Base-by-base conservation (phyloP, 768 basidiomycete genomes). In the Phlebiopsis flavidoalba region DNA sequence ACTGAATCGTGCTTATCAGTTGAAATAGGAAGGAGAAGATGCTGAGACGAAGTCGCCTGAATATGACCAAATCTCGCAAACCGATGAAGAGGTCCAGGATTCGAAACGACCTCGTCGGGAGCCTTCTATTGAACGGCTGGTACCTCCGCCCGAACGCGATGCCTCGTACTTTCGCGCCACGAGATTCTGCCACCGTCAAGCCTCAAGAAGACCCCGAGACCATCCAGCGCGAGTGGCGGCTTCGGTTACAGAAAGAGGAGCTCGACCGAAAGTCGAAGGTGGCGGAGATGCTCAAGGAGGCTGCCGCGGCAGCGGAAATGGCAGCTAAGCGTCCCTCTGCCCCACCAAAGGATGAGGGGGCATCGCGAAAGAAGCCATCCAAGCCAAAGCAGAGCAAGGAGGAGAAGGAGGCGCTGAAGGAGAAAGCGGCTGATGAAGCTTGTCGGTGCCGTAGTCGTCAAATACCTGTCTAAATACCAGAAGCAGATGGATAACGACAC, bases 381-480 rank as follows among this genome's bases (percentile, higher is more conserved):
- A 76, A 67, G 22, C 60, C 71, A 67, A 86, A 83, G 67, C 64
- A 74, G 60, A 75, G 80, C 45, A 71, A 79, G 50, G 83, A 87
- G 64, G 83, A 87, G 66, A 86, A 80, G 70, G 85, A 88, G 69
- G 81, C 77, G 4, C 78, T 79, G 53, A 89, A 88, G 78, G 94
- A 97, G 75, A 95, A n/a, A 94, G 80, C 75, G 83, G 62, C 69
- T 97, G 63, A 69, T 86, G 64, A 92, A 92, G 71, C 79, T 98
- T 37, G 85, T 98, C 17, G 91, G 93, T 7, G 85, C 86, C 1
- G 86, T 96, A 6, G 96, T 99, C 45, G 96, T 99, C 43, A 89
- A 87, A 73, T 86, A 80, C 60, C 95, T 98, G 94, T 90, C 87
- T 60, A 97, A 95, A 76, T 87, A 98, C 69, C 80, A 85, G 54